A percentile compares a stretch with the other conserved stretches of the same genome.
Evolutionary conservation across 371 early-diverging fungal genomes (phyloP).

Genomic region (Mucor lusitanicus): DNA sequence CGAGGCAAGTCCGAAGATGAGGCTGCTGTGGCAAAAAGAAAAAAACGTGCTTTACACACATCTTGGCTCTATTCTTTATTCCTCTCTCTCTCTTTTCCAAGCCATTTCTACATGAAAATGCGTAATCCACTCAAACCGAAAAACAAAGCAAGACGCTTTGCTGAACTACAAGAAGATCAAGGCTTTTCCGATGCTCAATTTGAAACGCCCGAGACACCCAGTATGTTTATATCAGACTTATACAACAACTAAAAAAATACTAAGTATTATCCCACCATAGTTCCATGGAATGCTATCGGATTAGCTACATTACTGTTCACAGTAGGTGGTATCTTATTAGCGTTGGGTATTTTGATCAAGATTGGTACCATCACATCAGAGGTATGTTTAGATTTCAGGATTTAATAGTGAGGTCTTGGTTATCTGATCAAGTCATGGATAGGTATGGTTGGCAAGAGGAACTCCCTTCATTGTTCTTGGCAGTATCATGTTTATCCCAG

Average conservation of each 20-base stretch:
- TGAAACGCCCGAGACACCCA: constrained; percentile 38
- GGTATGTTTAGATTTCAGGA: constrained; percentile 11
- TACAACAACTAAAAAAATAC: too few species aligned
- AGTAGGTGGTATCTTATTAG: constrained; percentile 53
- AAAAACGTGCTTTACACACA: background rate
- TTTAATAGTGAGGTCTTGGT: background rate
- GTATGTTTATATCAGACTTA: constrained; percentile 12
- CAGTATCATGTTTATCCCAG: constrained; percentile 59
- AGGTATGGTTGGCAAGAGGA: constrained; percentile 62
- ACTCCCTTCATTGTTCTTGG: constrained; percentile 54
- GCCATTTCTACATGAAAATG: constrained; percentile 24
- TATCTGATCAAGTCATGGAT: background rate
- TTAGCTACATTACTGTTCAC: constrained; percentile 55
- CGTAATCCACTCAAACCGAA: constrained; percentile 48
- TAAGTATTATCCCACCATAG: constrained; percentile 20
- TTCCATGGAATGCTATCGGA: constrained; percentile 69
- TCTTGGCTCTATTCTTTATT: background rate
- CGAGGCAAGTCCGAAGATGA: background rate
- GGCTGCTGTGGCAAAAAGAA: background rate
- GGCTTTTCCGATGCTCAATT: constrained; percentile 60
- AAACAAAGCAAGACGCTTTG: constrained; percentile 30
- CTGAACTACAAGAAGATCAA: constrained; percentile 46
- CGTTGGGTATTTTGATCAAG: constrained; percentile 61
- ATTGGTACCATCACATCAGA: constrained; percentile 49
- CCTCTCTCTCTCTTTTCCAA: background rate